Evolutionary conservation across 2,329 filamentous ascomycete genomes (phyloP).

Genomic region (Sporothrix phasma): DNA sequence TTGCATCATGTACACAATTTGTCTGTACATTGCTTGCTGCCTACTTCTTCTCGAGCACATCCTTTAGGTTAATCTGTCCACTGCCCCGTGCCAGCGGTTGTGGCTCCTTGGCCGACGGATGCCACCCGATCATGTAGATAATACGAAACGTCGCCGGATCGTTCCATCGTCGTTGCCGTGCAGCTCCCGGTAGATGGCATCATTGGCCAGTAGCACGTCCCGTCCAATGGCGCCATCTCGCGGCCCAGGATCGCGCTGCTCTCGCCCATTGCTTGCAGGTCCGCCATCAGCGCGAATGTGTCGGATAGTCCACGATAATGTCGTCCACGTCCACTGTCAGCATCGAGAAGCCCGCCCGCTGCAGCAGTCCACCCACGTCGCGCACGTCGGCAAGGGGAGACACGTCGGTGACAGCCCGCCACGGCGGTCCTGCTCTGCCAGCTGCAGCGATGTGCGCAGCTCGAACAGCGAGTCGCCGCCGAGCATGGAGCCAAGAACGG

Average conservation of each 20-base stretch:
- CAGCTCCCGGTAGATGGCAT: slow-evolving; percentile 78
- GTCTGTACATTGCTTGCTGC: background rate
- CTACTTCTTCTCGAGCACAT: slow-evolving; percentile 50
- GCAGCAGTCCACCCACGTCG: slow-evolving; percentile 80
- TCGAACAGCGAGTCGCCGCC: slow-evolving; percentile 92
- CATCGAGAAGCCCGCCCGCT: slow-evolving; percentile 85
- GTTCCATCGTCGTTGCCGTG: slow-evolving; percentile 72
- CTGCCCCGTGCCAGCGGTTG: slow-evolving; percentile 75
- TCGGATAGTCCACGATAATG: slow-evolving; percentile 93
- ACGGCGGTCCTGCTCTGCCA: slow-evolving; percentile 80
- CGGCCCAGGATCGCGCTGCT: slow-evolving; percentile 79
- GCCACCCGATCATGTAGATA: slow-evolving; percentile 99
- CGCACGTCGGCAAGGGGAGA: slow-evolving; percentile 86
- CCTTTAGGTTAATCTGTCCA: slow-evolving; percentile 79
- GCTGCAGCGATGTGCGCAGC: slow-evolving; percentile 81
- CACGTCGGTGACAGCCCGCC: slow-evolving; percentile 85
- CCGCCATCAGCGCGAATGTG: slow-evolving; percentile 81
- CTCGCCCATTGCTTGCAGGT: slow-evolving; percentile 95
- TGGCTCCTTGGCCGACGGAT: slow-evolving; percentile 67
- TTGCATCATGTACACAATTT: background rate
- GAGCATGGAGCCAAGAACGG: slow-evolving; percentile 93
- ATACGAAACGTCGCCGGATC: slow-evolving; percentile 87
- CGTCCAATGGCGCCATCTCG: slow-evolving; percentile 64
- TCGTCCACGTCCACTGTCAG: slow-evolving; percentile 96
- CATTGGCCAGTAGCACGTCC: slow-evolving; percentile 77